Evolutionary conservation across 2,329 filamentous ascomycete species (phyloP).

Genomic region (Neonectria neomacrospora): DNA sequence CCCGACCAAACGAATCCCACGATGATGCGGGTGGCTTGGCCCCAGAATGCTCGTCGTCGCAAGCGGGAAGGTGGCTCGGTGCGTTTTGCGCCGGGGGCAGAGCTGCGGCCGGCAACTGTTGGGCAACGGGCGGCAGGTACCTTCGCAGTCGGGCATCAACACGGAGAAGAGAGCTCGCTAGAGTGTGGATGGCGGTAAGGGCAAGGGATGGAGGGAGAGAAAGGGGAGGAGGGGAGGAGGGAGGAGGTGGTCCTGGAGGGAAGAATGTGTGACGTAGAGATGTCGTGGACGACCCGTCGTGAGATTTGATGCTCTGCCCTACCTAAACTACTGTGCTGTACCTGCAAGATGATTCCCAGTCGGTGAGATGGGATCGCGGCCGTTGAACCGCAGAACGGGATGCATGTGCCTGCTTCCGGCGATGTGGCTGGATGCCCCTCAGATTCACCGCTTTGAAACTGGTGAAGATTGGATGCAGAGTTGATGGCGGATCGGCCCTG

Average conservation of each 20-base stretch:
- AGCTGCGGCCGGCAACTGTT: neutral
- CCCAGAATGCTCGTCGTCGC: neutral
- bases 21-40: neutral
- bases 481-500: constrained; percentile 12
- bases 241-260: constrained; percentile 5
- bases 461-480: constrained; percentile 3
- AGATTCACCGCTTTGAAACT: constrained; percentile 22
- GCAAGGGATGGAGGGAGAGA: constrained; percentile 1
- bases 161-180: neutral
- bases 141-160: constrained; percentile 21
- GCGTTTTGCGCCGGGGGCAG: neutral
- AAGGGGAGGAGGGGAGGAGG: neutral
- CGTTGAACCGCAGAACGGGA: neutral
- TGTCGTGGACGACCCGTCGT: constrained; percentile 3
- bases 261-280: constrained; percentile 11
- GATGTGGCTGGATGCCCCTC: constrained; percentile 5
- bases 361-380: constrained; percentile 2
- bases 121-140: neutral
- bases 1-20: neutral
- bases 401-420: constrained; percentile 5
- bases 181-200: constrained; percentile 2
- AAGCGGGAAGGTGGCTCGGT: neutral
- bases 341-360: neutral
- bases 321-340: constrained; percentile 6
- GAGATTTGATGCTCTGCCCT: constrained; percentile 1